These are phyloP conservation scores for Trichomonas gallinae DNA, from an alignment of 208 protist species.

Conservation along the genomic window DNA sequence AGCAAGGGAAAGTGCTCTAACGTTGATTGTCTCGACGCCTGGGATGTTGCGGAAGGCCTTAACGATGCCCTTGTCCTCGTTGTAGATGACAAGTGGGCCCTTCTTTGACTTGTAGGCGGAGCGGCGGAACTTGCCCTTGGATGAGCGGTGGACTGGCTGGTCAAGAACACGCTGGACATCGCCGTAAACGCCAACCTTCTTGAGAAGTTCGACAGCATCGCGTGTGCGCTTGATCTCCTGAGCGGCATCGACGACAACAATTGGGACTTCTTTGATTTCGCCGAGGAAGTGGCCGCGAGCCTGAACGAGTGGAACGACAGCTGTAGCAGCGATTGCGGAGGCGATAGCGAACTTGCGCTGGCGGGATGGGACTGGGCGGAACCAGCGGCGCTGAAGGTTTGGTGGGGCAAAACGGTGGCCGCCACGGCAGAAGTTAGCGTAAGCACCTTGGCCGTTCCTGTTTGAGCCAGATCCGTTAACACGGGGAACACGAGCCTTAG, in stretches of 20 bases:
- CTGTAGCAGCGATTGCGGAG: slow-evolving; percentile 89
- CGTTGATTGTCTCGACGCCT: slow-evolving; percentile 54
- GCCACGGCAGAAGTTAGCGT: slow-evolving; percentile 96
- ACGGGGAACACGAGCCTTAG: slow-evolving; percentile 97
- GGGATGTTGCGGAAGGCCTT: slow-evolving; percentile 55
- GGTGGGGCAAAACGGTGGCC: slow-evolving; percentile 96
- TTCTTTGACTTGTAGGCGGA: slow-evolving; percentile 70
- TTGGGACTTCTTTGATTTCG: slow-evolving; percentile 75
- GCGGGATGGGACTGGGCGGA: slow-evolving; percentile 85
- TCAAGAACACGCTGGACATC: slow-evolving; percentile 69
- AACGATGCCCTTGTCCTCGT: slow-evolving; percentile 52
- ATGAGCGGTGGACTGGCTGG: slow-evolving; percentile 66
- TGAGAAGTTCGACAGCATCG: slow-evolving; percentile 74
- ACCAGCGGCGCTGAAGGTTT: slow-evolving; percentile 88
- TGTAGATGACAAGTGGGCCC: slow-evolving; percentile 88
- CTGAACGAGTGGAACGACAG: slow-evolving; percentile 77
- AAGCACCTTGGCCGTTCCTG: slow-evolving; percentile 89
- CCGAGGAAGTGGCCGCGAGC: slow-evolving; percentile 87
- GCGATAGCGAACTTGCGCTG: slow-evolving; percentile 82
- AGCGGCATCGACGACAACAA: slow-evolving; percentile 73
- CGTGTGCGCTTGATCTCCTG: slow-evolving; percentile 78
- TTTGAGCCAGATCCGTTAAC: slow-evolving; percentile 87
- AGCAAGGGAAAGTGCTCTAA: slow-evolving; percentile 83
- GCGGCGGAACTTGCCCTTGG: slow-evolving; percentile 87
- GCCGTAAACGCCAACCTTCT: slow-evolving; percentile 64